phyloP scores from a whole-genome alignment of 208 protist species.

The Herpetomonas samuelpessoai region DNA sequence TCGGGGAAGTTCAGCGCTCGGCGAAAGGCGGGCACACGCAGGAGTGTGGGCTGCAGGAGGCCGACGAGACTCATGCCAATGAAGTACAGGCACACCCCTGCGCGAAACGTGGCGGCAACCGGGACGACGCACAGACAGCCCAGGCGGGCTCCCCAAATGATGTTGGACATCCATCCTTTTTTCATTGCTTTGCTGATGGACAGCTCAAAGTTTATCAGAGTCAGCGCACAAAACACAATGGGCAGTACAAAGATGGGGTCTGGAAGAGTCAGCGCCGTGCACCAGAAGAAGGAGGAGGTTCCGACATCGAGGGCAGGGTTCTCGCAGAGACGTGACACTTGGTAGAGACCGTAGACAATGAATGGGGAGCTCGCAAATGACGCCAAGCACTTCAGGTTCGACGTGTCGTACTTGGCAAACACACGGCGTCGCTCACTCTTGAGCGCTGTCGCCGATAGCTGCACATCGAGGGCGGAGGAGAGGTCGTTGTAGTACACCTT shows the following conservation, averaged over 20 bases:
- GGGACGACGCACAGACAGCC: conserved; percentile 69
- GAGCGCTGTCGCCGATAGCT: conserved; percentile 62
- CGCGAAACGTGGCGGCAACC: conserved; percentile 49
- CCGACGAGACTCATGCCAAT: conserved; percentile 81
- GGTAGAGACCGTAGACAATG: conserved; percentile 56
- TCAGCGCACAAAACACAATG: conserved; percentile 48
- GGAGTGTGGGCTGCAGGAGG: conserved; percentile 74
- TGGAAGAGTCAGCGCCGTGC: conserved; percentile 58
- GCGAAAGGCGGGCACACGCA: conserved; percentile 50
- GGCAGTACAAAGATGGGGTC: conserved; percentile 77
- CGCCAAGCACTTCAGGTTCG: conserved; percentile 60
- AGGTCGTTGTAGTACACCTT: conserved; percentile 70
- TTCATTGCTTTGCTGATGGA: conserved; percentile 68
- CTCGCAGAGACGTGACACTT: conserved; percentile 58
- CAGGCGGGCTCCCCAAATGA: conserved; percentile 80
- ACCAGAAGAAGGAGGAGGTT: conserved; percentile 76
- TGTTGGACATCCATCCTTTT: conserved; percentile 70
- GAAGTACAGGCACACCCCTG: conserved; percentile 86
- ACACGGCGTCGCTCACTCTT: conserved; percentile 75
- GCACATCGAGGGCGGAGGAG: conserved; percentile 70
- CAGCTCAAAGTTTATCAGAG: conserved; percentile 86
- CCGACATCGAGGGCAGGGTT: conserved; percentile 54
- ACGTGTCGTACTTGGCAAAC: conserved; percentile 71
- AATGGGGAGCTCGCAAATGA: conserved; percentile 66
- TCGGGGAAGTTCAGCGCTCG: conserved; percentile 51